Percentiles rank a stretch among this genome's conserved stretches.
These are phyloP conservation scores for Cyberlindnera euphorbiiphila DNA, from an alignment of 805 yeast species.

Conservation along the genomic window DNA sequence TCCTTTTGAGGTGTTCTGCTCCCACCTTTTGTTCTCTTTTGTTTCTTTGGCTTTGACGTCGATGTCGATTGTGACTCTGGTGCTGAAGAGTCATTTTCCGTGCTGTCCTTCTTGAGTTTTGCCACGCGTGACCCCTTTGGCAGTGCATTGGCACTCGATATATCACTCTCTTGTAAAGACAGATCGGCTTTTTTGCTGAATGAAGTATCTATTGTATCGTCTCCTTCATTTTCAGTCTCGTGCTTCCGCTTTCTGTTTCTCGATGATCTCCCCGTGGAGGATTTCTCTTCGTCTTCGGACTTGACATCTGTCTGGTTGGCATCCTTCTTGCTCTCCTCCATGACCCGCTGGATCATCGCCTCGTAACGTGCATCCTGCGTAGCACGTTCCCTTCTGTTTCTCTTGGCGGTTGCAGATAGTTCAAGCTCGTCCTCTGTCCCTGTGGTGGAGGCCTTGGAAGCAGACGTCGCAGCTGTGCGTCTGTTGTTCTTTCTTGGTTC, in stretches of 20 bases:
- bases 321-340: conserved; percentile 37
- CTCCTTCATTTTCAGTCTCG: neutral
- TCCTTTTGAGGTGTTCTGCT: conserved; percentile 17
- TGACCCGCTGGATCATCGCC: conserved; percentile 37
- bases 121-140: conserved; percentile 3
- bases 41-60: conserved; percentile 9
- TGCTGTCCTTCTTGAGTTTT: conserved; percentile 8
- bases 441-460: conserved; percentile 2
- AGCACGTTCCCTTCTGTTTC: conserved; percentile 34
- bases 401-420: conserved; percentile 13
- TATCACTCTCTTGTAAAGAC: conserved; percentile 4
- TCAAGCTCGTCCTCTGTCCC: conserved; percentile 14
- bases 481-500: conserved; percentile 26
- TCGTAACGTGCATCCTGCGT: conserved; percentile 43
- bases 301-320: conserved; percentile 23
- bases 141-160: neutral
- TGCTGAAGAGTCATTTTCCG: conserved; percentile 11
- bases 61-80: conserved; percentile 21
- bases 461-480: conserved; percentile 10
- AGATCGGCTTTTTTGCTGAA: conserved; percentile 10
- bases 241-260: conserved; percentile 12
- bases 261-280: conserved; percentile 8
- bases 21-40: conserved; percentile 14
- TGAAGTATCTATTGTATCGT: conserved; percentile 1
- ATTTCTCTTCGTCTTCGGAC: conserved; percentile 12